Evolutionary conservation across 306 rosid genomes (phyloP).

Genomic region (Rosa persica): DNA sequence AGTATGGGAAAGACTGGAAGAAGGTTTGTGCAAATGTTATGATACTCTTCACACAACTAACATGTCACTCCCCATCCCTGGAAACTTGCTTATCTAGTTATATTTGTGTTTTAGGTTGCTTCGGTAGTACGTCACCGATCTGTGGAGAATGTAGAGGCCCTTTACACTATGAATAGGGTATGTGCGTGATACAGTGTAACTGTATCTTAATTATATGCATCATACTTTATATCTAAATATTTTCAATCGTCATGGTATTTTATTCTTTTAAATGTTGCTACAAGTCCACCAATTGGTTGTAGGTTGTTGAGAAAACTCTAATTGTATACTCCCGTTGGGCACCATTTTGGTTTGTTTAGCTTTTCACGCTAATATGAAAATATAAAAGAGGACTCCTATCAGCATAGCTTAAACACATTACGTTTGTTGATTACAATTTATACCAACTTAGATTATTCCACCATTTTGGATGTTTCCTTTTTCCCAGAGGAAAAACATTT

Average conservation of each 20-base stretch:
- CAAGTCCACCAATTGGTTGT: not conserved
- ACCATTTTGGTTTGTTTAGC: not conserved
- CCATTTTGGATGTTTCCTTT: not conserved
- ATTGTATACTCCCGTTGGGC: not conserved
- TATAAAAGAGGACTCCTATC: too few relatives aligned
- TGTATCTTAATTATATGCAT: not conserved
- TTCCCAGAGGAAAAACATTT: not conserved
- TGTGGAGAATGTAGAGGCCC: constrained; percentile 87
- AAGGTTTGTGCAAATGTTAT: constrained; percentile 55
- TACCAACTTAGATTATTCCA: not conserved
- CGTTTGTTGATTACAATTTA: not conserved
- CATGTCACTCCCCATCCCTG: not conserved
- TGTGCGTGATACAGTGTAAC: constrained; percentile 16
- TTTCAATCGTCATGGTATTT: not conserved
- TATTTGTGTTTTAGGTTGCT: constrained; percentile 58
- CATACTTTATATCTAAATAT: not conserved
- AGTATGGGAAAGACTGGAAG: constrained; percentile 91
- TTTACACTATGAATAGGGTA: constrained; percentile 88
- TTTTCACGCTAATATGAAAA: not conserved
- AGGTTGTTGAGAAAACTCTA: not conserved
- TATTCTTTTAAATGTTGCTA: not conserved
- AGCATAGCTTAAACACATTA: not conserved
- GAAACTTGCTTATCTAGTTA: not conserved
- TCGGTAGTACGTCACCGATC: constrained; percentile 65
- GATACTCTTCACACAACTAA: constrained; percentile 12